Evolutionary conservation across 2,329 filamentous ascomycete genomes (phyloP), one percentile per base, ranked within the genome.

Genomic region (Aciculosporium take): DNA sequence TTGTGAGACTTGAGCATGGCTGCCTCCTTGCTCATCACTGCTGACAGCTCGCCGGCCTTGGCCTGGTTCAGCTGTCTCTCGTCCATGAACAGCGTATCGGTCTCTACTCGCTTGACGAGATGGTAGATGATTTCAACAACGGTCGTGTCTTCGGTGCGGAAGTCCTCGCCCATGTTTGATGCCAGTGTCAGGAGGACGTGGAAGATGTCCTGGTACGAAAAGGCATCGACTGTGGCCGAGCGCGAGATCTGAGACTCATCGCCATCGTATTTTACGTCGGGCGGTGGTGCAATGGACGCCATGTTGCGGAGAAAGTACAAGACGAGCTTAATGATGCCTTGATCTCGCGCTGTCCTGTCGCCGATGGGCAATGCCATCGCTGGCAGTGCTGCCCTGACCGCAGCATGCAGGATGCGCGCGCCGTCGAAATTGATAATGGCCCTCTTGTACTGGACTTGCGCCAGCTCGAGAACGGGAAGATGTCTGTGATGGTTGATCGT

Each of bases 401-500:
- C 79, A 4, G 84, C 84, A 47, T 88, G 80, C 10, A 98, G 71
- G 25, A 95, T 81, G 37, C 75, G 72, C 4, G 79, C 75, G 34
- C 76, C 76, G 50, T 89, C 84, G 56, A 83, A 87, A 51, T 91
- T 87, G 49, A 98, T 74, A 32, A 95, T 79, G 5, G 81, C 79
- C 42, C 84, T 76, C 64, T 98, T 98, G 66, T 98, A 98, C 46
- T 74, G 74, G 5, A 94, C 72, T 57, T 96, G 91, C 0, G 85
- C 82, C 43, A 94, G 74, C 58, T 91, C 82, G 17, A 98, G 71
- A 42, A 91, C 91, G 1, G 91, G 87, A 31, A 88, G 75, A 62
- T 98, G 91, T 43, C 86, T 77, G 57, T 94, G 83, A 58, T 96
- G 86, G 57, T 98, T 96, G 52, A 87, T 68, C 4, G 87, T 96